Base-by-base conservation (phyloP, 1,284 basidiomycete species). In the Earliella scabrosa region DNA sequence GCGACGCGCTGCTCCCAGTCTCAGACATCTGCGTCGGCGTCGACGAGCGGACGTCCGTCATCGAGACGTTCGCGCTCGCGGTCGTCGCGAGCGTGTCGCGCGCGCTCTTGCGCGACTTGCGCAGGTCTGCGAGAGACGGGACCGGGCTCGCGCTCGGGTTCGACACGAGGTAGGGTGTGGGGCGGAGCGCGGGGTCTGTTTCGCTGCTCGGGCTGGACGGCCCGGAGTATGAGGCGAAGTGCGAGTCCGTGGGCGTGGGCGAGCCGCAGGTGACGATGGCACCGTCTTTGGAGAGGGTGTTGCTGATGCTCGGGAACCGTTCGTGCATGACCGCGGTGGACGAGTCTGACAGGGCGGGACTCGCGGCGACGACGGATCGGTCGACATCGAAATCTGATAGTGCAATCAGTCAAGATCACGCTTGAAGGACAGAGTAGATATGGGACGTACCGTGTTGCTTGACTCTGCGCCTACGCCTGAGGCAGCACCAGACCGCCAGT, bases 21-120 rank as follows among this genome's bases (percentile, higher is more conserved):
- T 45, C 44, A 14, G 44, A 45, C 16, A 34, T 34, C 27, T 32
- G 44, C 16, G 44, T 45, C 44, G 44, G 44, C 4, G 44, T 45
- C 13, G 44, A 7, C 27, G 44, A 45, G 44, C 44, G 44, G 29
- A 45, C 14, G 14, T 47, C 45, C 14, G 45, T 23, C 29, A 21
- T 36, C 14, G 45, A 47, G 34, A 47, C 23, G 24, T 47, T 47
- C 32, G 45, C 36, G 34, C 45, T 47, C 18, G n/a, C n/a, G n/a
- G n/a, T n/a, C n/a, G n/a, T n/a, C 20, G 34, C 21, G 21, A 24
- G 20, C 32, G 45, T 47, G 45, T 36, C 45, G 4, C 44, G 44
- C n/a, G 21, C 45, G 34, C 21, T 36, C 45, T 47, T 47, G 11
- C 45, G 31, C 3, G 21, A 7, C 45, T 23, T 47, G 8, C 45